Evolutionary conservation across 2,329 filamentous ascomycete genomes (phyloP).

Genomic region (Diaporthe eres): DNA sequence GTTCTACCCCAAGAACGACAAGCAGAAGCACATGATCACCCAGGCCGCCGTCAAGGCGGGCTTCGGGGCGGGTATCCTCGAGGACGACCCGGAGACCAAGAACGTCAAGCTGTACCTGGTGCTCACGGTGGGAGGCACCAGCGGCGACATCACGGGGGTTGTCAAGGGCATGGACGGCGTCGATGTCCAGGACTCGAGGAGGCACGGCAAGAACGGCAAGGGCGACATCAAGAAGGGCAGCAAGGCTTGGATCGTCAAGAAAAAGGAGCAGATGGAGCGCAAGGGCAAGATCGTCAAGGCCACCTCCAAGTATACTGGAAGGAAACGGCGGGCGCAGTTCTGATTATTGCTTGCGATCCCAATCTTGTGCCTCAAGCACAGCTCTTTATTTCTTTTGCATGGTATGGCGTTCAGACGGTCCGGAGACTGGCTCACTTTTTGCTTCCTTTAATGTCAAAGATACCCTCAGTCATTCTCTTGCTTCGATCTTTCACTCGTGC

Average conservation of each 20-base stretch:
- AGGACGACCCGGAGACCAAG: conserved; percentile 97
- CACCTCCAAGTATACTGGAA: conserved; percentile 92
- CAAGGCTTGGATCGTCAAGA: conserved; percentile 86
- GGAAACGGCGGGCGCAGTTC: conserved; percentile 86
- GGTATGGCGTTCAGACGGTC: conserved; percentile 40
- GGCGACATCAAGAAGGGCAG: conserved; percentile 81
- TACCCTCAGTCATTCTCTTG: conserved; percentile 36
- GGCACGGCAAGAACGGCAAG: conserved; percentile 62
- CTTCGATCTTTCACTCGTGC: not conserved
- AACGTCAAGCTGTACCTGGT: conserved; percentile 97
- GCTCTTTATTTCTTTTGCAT: conserved; percentile 28
- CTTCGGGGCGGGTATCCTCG: conserved; percentile 93
- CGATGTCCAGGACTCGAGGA: conserved; percentile 81
- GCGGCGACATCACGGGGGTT: conserved; percentile 90
- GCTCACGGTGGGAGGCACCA: conserved; percentile 83
- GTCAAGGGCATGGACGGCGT: conserved; percentile 92
- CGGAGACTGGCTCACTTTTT: conserved; percentile 11
- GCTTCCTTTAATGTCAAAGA: conserved; percentile 36
- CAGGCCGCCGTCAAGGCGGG: conserved; percentile 92
- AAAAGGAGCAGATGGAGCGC: conserved; percentile 93
- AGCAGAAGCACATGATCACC: conserved; percentile 92
- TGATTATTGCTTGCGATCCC: conserved; percentile 53
- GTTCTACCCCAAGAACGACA: conserved; percentile 97
- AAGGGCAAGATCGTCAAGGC: conserved; percentile 96
- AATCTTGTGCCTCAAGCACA: not conserved